These are phyloP conservation scores for Chaetomiaceae sp. DNA, from an alignment of 2,329 filamentous ascomycete genomes.

Conservation along the genomic window DNA sequence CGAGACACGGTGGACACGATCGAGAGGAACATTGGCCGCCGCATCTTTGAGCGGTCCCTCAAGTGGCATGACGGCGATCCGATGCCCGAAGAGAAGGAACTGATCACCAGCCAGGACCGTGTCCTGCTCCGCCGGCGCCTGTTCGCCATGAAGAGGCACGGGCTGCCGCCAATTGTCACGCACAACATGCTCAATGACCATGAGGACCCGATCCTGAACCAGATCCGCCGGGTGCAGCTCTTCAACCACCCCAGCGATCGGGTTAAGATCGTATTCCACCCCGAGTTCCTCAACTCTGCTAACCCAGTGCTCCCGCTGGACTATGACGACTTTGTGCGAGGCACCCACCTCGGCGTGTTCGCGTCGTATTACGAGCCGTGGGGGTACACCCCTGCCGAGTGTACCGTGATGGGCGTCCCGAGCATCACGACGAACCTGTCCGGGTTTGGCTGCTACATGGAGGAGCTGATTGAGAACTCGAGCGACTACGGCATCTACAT, in stretches of 20 bases:
- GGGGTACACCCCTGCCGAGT: conserved; percentile 98
- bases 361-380: conserved; percentile 98
- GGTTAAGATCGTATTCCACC: conserved; percentile 97
- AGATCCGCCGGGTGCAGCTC: conserved; percentile 90
- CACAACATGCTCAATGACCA: conserved; percentile 97
- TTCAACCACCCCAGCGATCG: conserved; percentile 95
- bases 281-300: conserved; percentile 91
- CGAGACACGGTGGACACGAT: conserved; percentile 91
- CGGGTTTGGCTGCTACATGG: conserved; percentile 99
- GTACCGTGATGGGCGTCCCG: conserved; percentile 97
- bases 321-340: conserved; percentile 97
- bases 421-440: conserved; percentile 98
- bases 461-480: conserved; percentile 96
- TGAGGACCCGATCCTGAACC: conserved; percentile 92
- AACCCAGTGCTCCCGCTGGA: conserved; percentile 94
- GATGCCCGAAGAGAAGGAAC: conserved; percentile 92
- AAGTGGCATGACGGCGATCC: conserved; percentile 94
- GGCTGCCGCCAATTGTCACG: conserved; percentile 89
- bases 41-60: conserved; percentile 89
- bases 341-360: conserved; percentile 93
- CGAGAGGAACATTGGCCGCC: conserved; percentile 84
- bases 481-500: conserved; percentile 99
- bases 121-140: conserved; percentile 85
- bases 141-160: conserved; percentile 93
- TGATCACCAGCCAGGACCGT: conserved; percentile 87